Base-by-base conservation (phyloP, 2,329 filamentous ascomycete genomes). In the Aspergillus sergii region DNA sequence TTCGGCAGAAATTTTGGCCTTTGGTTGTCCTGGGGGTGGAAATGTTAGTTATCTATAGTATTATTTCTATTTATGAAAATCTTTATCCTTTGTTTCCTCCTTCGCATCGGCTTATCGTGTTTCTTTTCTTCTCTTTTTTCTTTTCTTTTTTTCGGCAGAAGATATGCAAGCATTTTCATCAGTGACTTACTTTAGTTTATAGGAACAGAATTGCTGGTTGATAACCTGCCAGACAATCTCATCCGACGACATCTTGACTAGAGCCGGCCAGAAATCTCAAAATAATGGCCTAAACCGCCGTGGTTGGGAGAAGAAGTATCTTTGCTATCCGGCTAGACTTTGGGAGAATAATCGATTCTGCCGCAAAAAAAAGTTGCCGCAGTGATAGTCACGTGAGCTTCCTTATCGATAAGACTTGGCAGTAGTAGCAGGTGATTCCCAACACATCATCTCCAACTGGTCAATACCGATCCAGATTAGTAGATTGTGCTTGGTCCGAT, bases 181-280 rank as follows among this genome's bases (percentile, higher is more conserved):
- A 30, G 10, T 34, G 48, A 78, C 87, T 71, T 81, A 93, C 88
- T 96, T 97, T 70, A 98, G 84, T 77, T 97, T 97, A 85, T 94
- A 98, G 58, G 91, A 90, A 83, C 95, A 98, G 78, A 95, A 96
- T 76, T 94, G 91, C 80, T 95, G 92, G 80, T 96, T 96, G 71
- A 97, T 97, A 62, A 97, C 92, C 78, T 94, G 89, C 95, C 95
- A 99, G 68, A 98, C 90, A 69, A 98, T 96, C 81, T 98, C 94
- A 84, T 98, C 94, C 67, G 93, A 96, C 63, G 92, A 88, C 91
- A 95, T 96, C 62, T 67, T 69, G 59, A 39, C 32, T 56, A 19
- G 39, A 34, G 21, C 51, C n/a, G 51, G 32, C 60, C 56, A 62
- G 61, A 26, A 63, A 63, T 30, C 65, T 48, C 57, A 66, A 64